A percentile compares a stretch with the other conserved stretches of the same genome.
Evolutionary conservation across 768 basidiomycete species (phyloP).

Genomic region (Suillus occidentalis): DNA sequence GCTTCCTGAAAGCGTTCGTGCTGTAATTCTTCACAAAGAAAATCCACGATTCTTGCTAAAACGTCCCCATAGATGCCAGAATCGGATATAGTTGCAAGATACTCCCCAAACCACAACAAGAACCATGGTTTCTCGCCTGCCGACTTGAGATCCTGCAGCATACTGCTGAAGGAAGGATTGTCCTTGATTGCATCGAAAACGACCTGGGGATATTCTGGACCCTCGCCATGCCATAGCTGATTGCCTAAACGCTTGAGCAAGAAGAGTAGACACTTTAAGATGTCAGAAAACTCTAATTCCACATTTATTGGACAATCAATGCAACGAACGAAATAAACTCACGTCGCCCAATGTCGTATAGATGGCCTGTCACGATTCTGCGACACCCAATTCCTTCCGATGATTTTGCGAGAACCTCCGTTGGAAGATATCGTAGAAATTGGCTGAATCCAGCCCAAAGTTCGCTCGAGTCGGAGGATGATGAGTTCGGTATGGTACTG

Average conservation of each 20-base stretch:
- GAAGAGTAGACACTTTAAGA: constrained; percentile 58
- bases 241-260: constrained; percentile 57
- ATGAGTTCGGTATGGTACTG: constrained; percentile 19
- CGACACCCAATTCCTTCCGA: constrained; percentile 44
- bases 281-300: constrained; percentile 54
- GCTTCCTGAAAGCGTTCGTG: constrained; percentile 66
- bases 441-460: constrained; percentile 53
- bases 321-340: constrained; percentile 32
- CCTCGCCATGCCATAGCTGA: constrained; percentile 69
- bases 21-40: constrained; percentile 80
- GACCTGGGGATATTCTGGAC: constrained; percentile 70
- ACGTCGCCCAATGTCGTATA: constrained; percentile 62
- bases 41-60: constrained; percentile 70
- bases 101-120: constrained; percentile 66
- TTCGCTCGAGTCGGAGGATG: constrained; percentile 40
- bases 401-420: constrained; percentile 36
- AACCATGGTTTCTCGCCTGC: constrained; percentile 44
- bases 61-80: constrained; percentile 55
- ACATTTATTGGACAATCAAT: constrained; percentile 9
- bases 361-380: constrained; percentile 57
- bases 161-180: constrained; percentile 56
- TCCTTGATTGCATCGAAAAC: constrained; percentile 84
- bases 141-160: constrained; percentile 39
- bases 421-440: constrained; percentile 56
- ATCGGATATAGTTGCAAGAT: constrained; percentile 55